Evolutionary conservation across 225 moss, liverwort and hornwort species (phyloP), one percentile per base, ranked within the genome.

Genomic region (Physcomitrellopsis africana): DNA sequence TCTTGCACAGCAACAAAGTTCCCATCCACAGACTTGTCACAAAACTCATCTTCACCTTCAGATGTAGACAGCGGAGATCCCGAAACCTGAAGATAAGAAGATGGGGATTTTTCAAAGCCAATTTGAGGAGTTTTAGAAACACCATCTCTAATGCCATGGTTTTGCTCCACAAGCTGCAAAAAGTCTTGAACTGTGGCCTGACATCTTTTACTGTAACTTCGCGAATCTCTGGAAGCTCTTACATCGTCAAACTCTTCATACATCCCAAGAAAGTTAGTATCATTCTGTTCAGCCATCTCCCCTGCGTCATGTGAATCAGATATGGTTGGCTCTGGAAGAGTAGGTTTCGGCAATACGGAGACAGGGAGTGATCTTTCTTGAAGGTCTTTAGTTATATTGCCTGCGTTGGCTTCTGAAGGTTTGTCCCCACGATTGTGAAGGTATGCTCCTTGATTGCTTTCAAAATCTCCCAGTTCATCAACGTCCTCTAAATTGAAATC

Each of bases 21-120:
- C 68, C 80, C 82, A 64, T 87, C 78, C 9, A 84, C 79, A 53
- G 84, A 79, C 73, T 84, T 87, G 45, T 84, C 79, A 54, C 81
- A 84, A 13, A 77, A 81, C 26, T 63, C 84, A 49, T 69, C 76
- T 51, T 87, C 81, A 16, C 73, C 81, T 43, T 62, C 73, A 63
- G 54, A 73, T 37, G 55, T 47, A 46, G 49, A 51, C 42, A 65
- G 68, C 10, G 60, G 78, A 67, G 68, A 12, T 57, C 60, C 62
- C 69, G 72, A 51, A 78, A 27, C 63, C 29, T 8, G 64, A 15
- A 48, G 69, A 55, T 73, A 41, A 69, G 26, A 62, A 51, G 37
- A 60, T 51, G 63, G 56, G 57, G 32, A 73, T 54, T 60, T 65
- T 12, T 32, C 60, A 15, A 43, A 18, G 60, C 47, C 45, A 51